phyloP scores from a whole-genome alignment of 495 filamentous ascomycete species.

The Lindgomyces ingoldianus region DNA sequence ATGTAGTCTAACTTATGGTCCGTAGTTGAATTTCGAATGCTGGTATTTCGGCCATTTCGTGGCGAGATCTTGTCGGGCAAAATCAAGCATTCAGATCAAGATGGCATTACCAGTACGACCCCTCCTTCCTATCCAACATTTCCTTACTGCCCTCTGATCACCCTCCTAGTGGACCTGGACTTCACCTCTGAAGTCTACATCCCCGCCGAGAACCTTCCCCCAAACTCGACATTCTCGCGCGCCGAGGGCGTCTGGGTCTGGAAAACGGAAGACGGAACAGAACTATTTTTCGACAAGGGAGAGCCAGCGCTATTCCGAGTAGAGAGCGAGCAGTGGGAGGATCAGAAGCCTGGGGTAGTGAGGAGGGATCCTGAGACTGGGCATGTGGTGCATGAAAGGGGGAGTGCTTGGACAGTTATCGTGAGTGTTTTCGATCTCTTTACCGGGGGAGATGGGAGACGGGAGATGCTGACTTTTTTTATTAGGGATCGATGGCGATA shows the following conservation, averaged over 20 bases:
- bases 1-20: background rate
- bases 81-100: conserved; percentile 67
- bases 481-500: conserved; percentile 36
- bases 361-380: conserved; percentile 50
- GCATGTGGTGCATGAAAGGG: conserved; percentile 46
- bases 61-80: conserved; percentile 82
- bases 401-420: conserved; percentile 67
- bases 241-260: conserved; percentile 79
- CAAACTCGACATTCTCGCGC: conserved; percentile 69
- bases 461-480: background rate
- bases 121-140: background rate
- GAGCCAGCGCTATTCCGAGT: conserved; percentile 85
- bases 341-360: conserved; percentile 72
- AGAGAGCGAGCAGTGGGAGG: conserved; percentile 81
- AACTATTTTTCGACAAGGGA: conserved; percentile 81
- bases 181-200: conserved; percentile 92
- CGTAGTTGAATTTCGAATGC: conserved; percentile 82
- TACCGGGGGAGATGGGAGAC: background rate
- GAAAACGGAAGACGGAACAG: conserved; percentile 66
- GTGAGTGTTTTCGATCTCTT: conserved; percentile 47
- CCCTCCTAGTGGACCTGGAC: conserved; percentile 70
- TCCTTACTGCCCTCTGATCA: conserved; percentile 39
- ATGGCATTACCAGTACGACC: conserved; percentile 72
- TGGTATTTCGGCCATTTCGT: conserved; percentile 95
- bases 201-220: conserved; percentile 64